Evolutionary conservation across 2,329 filamentous ascomycete genomes (phyloP), one percentile per base, ranked within the genome.

Genomic region (Xylariaceae sp.): DNA sequence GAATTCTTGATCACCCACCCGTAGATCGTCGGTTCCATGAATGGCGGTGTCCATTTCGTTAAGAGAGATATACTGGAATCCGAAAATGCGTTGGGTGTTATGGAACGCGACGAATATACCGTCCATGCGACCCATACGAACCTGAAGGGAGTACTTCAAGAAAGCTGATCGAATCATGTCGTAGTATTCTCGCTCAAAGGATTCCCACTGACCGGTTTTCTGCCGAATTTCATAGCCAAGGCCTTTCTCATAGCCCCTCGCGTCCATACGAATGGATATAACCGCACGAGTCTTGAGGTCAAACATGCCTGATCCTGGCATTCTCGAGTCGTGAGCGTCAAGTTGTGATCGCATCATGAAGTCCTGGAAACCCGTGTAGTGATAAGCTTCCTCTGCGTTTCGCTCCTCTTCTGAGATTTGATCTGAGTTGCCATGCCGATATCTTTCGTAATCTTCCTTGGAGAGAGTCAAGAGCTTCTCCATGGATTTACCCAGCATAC

Each of bases 101-200:
- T 99, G 94, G 72, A 87, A 99, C 2, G 94, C 94, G 18, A 97
- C 89, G 70, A 97, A 99, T 53, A 97, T 97, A 56, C 94, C 94
- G 71, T 99, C 93, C 95, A 99, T 99, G 53, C 92, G 87, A 15
- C 95, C 94, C 85, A 99, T 95, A 50, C 94, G 89, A 34, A 93
- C 95, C 75, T 99, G 94, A 35, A 99, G 80, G 8, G 92, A 96
- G 74, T 99, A 99, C 71, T 99, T 99, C 57, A 99, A 78, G 76
- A 99, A 93, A 0, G 93, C 94, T 1, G 92, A 85, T 56, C 95
- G 84, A 61, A 96, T 93, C 92, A 99, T 95, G 74, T 99, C 94
- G 72, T 88, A 96, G 73, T 94, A 97, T 70, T 99, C 95, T 60
- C 92, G 86, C 75, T 99, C 94, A 72, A 88, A 99, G 0, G 93